Percentiles rank a stretch among this genome's conserved stretches.
Conservation (phyloP, 2,329 filamentous ascomycete species). For the Eurotiales sp. region DNA sequence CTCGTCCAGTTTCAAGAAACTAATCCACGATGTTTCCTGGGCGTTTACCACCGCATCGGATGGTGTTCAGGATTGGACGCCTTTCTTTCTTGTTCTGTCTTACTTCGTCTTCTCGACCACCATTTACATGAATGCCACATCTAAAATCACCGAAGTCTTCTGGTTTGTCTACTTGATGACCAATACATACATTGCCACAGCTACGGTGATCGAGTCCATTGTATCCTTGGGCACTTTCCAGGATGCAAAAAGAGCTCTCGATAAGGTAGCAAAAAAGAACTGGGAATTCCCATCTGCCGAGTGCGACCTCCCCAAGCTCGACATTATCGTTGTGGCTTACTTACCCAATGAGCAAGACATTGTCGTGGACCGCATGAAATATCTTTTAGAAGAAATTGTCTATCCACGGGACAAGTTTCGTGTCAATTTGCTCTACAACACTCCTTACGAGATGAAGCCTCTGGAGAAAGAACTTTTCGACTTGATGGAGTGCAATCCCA, state of each 20-base stretch:
- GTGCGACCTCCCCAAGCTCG: constrained; percentile 40
- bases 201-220: constrained; percentile 41
- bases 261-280: constrained; percentile 34
- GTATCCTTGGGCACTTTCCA: constrained; percentile 35
- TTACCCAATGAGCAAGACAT: constrained; percentile 51
- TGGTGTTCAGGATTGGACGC: constrained; percentile 36
- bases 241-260: constrained; percentile 34
- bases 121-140: constrained; percentile 39
- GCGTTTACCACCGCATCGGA: constrained; percentile 12
- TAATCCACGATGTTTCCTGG: constrained; percentile 12
- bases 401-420: constrained; percentile 47
- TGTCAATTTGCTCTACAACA: constrained; percentile 50
- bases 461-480: constrained; percentile 42
- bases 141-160: constrained; percentile 36
- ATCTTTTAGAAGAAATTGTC: constrained; percentile 45
- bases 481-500: constrained; percentile 33
- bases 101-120: constrained; percentile 42
- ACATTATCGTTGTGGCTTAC: constrained; percentile 49
- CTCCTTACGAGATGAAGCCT: constrained; percentile 44
- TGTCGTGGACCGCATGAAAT: constrained; percentile 46
- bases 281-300: constrained; percentile 43
- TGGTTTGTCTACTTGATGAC: constrained; percentile 45
- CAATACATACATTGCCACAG: constrained; percentile 43
- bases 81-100: constrained; percentile 38
- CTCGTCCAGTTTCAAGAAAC: constrained; percentile 8